Conservation (phyloP, 2,329 filamentous ascomycete genomes). For the Furcasterigmium sp. region DNA sequence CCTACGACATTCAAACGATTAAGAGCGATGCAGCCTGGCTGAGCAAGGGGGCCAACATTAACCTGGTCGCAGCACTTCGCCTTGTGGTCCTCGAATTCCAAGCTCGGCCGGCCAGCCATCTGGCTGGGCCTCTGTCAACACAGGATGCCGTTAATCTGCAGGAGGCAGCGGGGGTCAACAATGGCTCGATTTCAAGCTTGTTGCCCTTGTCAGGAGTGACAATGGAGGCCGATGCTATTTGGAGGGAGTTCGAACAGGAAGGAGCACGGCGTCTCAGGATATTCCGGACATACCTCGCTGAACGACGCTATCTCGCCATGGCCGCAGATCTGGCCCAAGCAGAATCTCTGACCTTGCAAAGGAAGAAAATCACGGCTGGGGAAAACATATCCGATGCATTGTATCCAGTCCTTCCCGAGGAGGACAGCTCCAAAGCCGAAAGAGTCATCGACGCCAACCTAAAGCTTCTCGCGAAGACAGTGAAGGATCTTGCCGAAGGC, state of each 20-base stretch:
- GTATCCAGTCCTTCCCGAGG: conserved; percentile 2
- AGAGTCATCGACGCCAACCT: conserved; percentile 43
- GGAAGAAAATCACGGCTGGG: not conserved
- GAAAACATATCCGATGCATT: not conserved
- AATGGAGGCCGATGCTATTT: conserved; percentile 49
- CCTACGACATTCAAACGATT: conserved; percentile 70
- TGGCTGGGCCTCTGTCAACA: conserved; percentile 66
- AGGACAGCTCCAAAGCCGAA: conserved; percentile 25
- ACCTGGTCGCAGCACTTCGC: conserved; percentile 76
- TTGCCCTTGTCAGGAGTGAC: conserved; percentile 45
- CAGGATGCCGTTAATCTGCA: conserved; percentile 74
- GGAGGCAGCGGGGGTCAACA: conserved; percentile 64
- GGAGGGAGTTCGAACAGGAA: conserved; percentile 55
- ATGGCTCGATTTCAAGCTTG: conserved; percentile 52
- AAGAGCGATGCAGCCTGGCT: conserved; percentile 86
- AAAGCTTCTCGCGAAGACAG: conserved; percentile 38
- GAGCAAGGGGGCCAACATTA: conserved; percentile 69
- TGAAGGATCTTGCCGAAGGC: conserved; percentile 42
- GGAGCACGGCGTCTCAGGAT: conserved; percentile 62
- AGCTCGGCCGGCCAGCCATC: conserved; percentile 65
- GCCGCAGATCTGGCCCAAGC: conserved; percentile 49
- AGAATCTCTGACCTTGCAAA: conserved; percentile 2
- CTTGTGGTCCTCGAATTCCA: conserved; percentile 82
- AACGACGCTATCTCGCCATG: conserved; percentile 64
- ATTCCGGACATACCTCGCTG: conserved; percentile 65